Percentiles rank a stretch among this genome's conserved stretches.
phyloP scores from a whole-genome alignment of 768 basidiomycete species.

The Lactarius akahatsu region DNA sequence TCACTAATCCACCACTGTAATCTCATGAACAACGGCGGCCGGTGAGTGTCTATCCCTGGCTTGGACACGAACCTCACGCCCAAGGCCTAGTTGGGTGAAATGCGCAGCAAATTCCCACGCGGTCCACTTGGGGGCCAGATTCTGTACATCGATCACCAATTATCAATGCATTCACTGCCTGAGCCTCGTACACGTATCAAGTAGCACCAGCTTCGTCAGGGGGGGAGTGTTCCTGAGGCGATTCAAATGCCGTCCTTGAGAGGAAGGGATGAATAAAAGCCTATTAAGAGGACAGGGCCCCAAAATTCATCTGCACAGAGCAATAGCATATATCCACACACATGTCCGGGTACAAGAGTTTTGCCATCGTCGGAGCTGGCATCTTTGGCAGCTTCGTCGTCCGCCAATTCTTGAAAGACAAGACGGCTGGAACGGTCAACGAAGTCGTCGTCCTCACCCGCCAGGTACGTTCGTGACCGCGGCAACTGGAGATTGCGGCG shows the following conservation, averaged over 20 bases:
- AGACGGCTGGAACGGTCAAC: constrained; percentile 17
- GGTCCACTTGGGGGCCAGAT: not conserved
- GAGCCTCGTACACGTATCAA: no score
- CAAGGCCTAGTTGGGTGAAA: not conserved
- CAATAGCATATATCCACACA: not conserved
- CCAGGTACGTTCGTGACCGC: constrained; percentile 6
- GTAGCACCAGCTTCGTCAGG: not conserved
- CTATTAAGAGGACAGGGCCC: not conserved
- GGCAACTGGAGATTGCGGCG: not conserved
- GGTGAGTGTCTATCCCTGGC: not conserved
- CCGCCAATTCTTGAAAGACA: constrained; percentile 16
- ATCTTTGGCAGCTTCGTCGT: constrained; percentile 24
- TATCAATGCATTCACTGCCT: no score
- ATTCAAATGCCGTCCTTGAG: not conserved
- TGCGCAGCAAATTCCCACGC: not conserved
- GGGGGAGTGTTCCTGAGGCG: not conserved
- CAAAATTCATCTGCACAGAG: not conserved
- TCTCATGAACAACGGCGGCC: not conserved
- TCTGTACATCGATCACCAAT: no score
- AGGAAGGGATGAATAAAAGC: not conserved
- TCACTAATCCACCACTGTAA: not conserved
- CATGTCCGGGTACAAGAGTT: constrained; percentile 26
- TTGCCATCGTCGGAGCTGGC: constrained; percentile 28
- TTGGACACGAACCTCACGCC: not conserved
- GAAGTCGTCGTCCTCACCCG: constrained; percentile 26